These are phyloP conservation scores for Phytophthora tubulina DNA, from an alignment of 352 stramenopile genomes.

Conservation along the genomic window DNA sequence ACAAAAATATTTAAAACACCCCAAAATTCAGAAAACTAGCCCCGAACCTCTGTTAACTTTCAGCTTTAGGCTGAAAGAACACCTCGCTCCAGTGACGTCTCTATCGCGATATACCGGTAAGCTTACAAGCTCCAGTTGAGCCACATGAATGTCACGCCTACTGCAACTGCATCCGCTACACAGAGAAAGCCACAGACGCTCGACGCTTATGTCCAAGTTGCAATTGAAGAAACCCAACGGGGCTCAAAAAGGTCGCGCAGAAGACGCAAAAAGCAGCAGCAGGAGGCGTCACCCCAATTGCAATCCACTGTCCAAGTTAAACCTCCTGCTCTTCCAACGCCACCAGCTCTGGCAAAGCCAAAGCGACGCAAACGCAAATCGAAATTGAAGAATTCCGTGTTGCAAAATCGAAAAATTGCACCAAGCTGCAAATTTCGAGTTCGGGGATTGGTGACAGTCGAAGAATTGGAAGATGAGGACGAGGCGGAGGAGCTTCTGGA, in stretches of 20 bases:
- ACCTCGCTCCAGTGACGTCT: too few species aligned
- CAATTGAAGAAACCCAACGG: constrained; percentile 15
- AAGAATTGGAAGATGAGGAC: constrained; percentile 65
- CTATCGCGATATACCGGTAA: too few species aligned
- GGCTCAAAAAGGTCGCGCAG: not conserved
- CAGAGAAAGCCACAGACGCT: constrained; percentile 17
- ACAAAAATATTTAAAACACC: too few species aligned
- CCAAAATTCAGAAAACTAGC: too few species aligned
- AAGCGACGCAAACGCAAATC: constrained; percentile 40
- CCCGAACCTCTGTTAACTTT: too few species aligned
- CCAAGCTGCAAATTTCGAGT: constrained; percentile 34
- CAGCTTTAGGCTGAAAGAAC: too few species aligned
- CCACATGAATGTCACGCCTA: constrained; percentile 1
- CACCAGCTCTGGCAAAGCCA: constrained; percentile 17
- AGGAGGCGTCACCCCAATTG: not conserved
- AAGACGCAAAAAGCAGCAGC: constrained; percentile 27
- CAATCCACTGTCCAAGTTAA: not conserved
- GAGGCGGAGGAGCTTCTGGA: constrained; percentile 55
- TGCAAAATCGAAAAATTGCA: constrained; percentile 10
- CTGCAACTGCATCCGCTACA: not conserved
- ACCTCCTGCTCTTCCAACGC: not conserved
- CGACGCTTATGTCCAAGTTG: constrained; percentile 32
- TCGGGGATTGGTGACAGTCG: constrained; percentile 44
- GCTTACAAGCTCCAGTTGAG: too few species aligned
- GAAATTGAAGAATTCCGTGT: constrained; percentile 45